phyloP scores from a whole-genome alignment of 768 basidiomycete species.

The Termitomyces sp. region DNA sequence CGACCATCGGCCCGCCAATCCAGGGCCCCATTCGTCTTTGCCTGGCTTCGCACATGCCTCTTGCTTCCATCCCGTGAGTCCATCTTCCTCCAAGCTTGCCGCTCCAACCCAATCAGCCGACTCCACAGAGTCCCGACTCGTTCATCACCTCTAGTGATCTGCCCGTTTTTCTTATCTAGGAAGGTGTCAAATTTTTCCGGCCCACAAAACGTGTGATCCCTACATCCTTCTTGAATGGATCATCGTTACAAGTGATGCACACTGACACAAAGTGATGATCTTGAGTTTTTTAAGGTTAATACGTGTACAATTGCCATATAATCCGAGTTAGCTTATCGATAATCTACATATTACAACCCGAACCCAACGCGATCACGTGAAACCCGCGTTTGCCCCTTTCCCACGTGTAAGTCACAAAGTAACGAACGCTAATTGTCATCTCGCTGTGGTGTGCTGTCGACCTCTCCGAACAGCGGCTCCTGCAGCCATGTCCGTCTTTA shows the following conservation, averaged over 20 bases:
- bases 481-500: slow-evolving; percentile 44
- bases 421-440: neutral
- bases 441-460: neutral
- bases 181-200: slow-evolving; percentile 5
- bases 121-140: slow-evolving; percentile 2
- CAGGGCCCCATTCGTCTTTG: too few relatives aligned
- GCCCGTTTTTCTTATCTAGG: slow-evolving; percentile 12
- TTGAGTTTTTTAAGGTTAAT: too few relatives aligned
- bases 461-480: slow-evolving; percentile 1
- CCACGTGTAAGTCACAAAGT: neutral
- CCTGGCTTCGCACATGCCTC: neutral
- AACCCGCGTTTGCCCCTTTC: slow-evolving; percentile 2
- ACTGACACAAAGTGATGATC: neutral
- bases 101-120: neutral
- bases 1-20: neutral
- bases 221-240: neutral
- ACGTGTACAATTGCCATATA: too few relatives aligned
- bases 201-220: neutral
- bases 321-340: too few relatives aligned
- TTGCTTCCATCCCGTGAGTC: neutral
- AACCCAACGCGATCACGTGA: slow-evolving; percentile 4
- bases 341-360: too few relatives aligned
- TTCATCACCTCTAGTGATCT: slow-evolving; percentile 10
- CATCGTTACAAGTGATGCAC: neutral
- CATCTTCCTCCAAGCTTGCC: neutral